A percentile compares a stretch with the other conserved stretches of the same genome.
Evolutionary conservation across 345 rosid genomes (phyloP).

Genomic region (Durio zibethinus): DNA sequence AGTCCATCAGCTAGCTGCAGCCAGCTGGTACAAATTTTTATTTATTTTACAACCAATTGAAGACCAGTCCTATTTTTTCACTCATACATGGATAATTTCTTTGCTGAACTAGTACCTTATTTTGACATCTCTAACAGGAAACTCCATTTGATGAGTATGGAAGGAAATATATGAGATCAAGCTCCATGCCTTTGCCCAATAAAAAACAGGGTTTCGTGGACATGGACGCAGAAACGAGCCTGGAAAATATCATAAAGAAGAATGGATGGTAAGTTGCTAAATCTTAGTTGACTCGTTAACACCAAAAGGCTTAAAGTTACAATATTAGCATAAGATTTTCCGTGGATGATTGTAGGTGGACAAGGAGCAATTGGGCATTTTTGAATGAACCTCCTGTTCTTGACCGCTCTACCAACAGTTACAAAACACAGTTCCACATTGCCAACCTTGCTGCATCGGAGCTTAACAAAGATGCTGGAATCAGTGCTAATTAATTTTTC

Average conservation of each 20-base stretch:
- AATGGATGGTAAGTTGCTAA: constrained; percentile 48
- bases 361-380: constrained; percentile 72
- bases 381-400: constrained; percentile 71
- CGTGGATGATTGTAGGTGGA: constrained; percentile 56
- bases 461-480: constrained; percentile 12
- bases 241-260: constrained; percentile 33
- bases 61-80: neutral
- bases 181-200: constrained; percentile 26
- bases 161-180: constrained; percentile 29
- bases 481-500: constrained; percentile 8
- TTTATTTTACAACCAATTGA: neutral
- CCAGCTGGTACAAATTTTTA: neutral
- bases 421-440: constrained; percentile 57
- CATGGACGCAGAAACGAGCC: constrained; percentile 20
- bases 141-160: neutral
- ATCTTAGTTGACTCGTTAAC: neutral
- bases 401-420: constrained; percentile 44
- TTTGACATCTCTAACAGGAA: constrained; percentile 14
- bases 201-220: constrained; percentile 18
- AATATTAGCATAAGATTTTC: neutral
- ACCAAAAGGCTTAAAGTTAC: neutral
- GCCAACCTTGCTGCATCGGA: constrained; percentile 33
- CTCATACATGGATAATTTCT: neutral
- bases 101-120: neutral
- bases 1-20: constrained; percentile 13